Evolutionary conservation across 805 yeast species (phyloP), one percentile per base, ranked within the genome.

Genomic region (Saturnispora hagleri): DNA sequence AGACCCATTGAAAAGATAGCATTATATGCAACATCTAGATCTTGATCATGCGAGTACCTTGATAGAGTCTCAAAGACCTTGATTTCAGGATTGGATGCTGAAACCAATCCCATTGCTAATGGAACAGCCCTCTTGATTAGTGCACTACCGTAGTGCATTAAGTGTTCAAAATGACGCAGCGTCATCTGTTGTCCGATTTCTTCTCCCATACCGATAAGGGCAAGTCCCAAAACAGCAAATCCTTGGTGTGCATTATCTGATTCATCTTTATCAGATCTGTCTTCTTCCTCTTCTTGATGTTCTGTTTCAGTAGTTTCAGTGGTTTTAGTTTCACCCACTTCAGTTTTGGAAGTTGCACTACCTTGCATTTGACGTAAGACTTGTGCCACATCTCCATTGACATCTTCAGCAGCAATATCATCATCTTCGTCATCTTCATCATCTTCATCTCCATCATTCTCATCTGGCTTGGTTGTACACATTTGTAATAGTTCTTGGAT

Each of bases 161-260:
- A 76, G 69, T 93, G 99, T 46, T 96, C 90, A 67, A 91, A 91
- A 69, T 93, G 99, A 66, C 99, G 90, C 64, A 91, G 72, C 9
- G 91, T 84, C 99, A 93, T 93, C 60, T 91, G 97, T 69, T 87
- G 95, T 34, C 99, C 99, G 66, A 93, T 87, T 58, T 88, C 96
- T 69, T 93, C 99, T 57, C 99, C 99, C 86, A 93, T 84, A 13
- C 97, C 93, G 61, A 95, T 86, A 57, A 86, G 77, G 0, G 97
- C 99, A 58, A 93, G 79, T 54, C 99, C 99, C 49, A 93, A 75
- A 18, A 93, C 97, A 9, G 98, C 93, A 63, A 87, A 88, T 1
- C 95, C 95, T 62, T 86, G 89, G 65, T 75, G 79, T 43, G 81
- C 67, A 57, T 76, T 79, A 53, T 80, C 77, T 17, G 64, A 69